A percentile compares a stretch with the other conserved stretches of the same genome.
Conservation (phyloP, 805 yeast species). For the Saccharomycopsis olivae region DNA sequence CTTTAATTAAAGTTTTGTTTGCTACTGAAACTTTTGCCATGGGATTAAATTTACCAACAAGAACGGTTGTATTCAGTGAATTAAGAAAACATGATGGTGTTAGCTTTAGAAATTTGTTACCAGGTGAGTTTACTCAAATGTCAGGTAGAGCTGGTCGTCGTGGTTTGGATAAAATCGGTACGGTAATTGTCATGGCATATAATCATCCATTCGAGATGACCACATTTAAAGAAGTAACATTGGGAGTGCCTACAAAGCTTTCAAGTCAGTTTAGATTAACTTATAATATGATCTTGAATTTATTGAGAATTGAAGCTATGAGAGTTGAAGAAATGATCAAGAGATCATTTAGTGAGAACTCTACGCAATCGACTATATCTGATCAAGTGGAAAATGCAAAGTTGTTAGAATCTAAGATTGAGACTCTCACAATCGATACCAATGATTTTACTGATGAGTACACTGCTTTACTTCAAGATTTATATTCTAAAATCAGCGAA, state of each 20-base stretch:
- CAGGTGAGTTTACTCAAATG: conserved; percentile 99
- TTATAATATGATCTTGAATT: conserved; percentile 87
- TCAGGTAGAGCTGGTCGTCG: conserved; percentile 98
- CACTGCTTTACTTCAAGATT: conserved; percentile 31
- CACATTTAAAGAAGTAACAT: conserved; percentile 66
- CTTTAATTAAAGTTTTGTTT: conserved; percentile 80
- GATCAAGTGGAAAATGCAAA: conserved; percentile 67
- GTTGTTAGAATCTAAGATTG: conserved; percentile 38
- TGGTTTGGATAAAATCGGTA: conserved; percentile 88
- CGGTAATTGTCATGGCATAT: conserved; percentile 86
- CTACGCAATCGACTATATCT: conserved; percentile 75
- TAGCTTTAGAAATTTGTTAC: conserved; percentile 66
- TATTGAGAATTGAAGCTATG: conserved; percentile 86
- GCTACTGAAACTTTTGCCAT: conserved; percentile 98
- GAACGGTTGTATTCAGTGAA: conserved; percentile 88
- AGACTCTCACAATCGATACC: conserved; percentile 24
- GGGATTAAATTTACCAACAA: conserved; percentile 94
- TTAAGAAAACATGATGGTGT: conserved; percentile 86
- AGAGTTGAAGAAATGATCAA: conserved; percentile 98
- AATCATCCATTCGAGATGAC: conserved; percentile 47
- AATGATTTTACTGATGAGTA: conserved; percentile 5
- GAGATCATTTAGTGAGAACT: conserved; percentile 87
- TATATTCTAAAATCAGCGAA: conserved; percentile 34
- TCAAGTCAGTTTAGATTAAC: conserved; percentile 90
- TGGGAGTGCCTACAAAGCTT: conserved; percentile 85